Evolutionary conservation across 2,329 filamentous ascomycete genomes (phyloP).

Genomic region (Talaromyces sp.): DNA sequence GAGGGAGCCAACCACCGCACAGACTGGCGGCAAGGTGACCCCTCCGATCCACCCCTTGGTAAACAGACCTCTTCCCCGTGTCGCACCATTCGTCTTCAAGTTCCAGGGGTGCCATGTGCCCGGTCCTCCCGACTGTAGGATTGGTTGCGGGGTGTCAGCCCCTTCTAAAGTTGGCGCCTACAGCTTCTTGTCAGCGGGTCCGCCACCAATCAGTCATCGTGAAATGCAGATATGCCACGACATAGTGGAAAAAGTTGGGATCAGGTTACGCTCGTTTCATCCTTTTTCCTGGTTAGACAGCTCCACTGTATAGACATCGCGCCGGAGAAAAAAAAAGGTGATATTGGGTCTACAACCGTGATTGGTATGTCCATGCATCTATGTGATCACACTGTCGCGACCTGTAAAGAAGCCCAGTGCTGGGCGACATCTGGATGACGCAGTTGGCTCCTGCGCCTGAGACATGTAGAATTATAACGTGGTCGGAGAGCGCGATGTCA

Average conservation of each 20-base stretch:
- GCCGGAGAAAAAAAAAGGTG: no score
- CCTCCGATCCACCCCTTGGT: conserved; percentile 11
- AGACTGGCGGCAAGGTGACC: conserved; percentile 14
- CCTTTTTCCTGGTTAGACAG: conserved; percentile 8
- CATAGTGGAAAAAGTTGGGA: conserved; percentile 12
- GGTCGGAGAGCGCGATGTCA: background rate
- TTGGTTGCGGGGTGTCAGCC: conserved; percentile 17
- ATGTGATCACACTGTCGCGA: conserved; percentile 13
- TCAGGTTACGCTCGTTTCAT: conserved; percentile 17
- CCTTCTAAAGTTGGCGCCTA: conserved; percentile 20
- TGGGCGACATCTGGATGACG: background rate
- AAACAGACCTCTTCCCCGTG: conserved; percentile 6
- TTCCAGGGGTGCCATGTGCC: conserved; percentile 7
- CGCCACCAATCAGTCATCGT: conserved; percentile 14
- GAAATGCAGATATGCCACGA: conserved; percentile 2
- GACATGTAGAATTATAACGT: background rate
- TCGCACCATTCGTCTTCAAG: conserved; percentile 22
- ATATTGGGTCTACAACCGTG: background rate
- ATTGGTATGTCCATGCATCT: conserved; percentile 13
- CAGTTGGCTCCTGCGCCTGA: background rate
- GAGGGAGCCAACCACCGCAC: conserved; percentile 22
- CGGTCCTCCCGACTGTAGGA: conserved; percentile 8
- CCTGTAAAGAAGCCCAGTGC: conserved; percentile 5
- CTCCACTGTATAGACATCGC: conserved; percentile 6
- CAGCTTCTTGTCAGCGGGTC: conserved; percentile 13